Percentiles rank a stretch among this genome's conserved stretches.
Conservation (phyloP, 768 basidiomycete species). For the Mycena vulgaris region DNA sequence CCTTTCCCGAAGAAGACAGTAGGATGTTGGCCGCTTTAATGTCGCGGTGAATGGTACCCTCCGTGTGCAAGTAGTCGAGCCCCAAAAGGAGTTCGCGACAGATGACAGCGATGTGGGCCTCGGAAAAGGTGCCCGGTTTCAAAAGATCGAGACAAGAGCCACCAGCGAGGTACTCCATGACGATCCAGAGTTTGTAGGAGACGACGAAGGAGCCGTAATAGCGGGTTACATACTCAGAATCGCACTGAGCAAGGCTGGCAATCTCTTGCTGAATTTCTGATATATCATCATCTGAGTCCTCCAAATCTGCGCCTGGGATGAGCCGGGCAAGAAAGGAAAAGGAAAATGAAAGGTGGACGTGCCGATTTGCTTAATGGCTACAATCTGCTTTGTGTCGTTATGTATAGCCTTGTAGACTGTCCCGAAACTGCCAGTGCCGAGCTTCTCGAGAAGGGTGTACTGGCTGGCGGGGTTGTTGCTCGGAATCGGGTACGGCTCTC, state of each 20-base stretch:
- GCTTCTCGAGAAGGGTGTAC: constrained; percentile 93
- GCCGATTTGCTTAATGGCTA: constrained; percentile 99
- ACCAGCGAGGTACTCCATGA: constrained; percentile 99
- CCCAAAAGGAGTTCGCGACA: constrained; percentile 94
- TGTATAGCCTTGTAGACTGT: constrained; percentile 98
- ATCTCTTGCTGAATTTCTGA: constrained; percentile 99
- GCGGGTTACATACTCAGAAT: constrained; percentile 95
- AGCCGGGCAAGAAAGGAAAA: constrained; percentile 28
- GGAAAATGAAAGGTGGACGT: constrained; percentile 47
- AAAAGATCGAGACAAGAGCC: constrained; percentile 98
- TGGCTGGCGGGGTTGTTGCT: constrained; percentile 89
- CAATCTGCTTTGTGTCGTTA: constrained; percentile 93
- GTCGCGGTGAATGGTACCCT: constrained; percentile 97
- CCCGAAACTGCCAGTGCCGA: constrained; percentile 98
- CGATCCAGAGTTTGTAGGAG: constrained; percentile 97
- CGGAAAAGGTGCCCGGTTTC: constrained; percentile 91
- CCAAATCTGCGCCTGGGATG: constrained; percentile 75
- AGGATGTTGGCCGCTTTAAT: constrained; percentile 99
- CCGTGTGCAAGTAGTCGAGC: constrained; percentile 95
- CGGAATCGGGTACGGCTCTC: constrained; percentile 79
- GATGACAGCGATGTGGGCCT: constrained; percentile 95
- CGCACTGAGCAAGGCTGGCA: constrained; percentile 94
- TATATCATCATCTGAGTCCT: constrained; percentile 99
- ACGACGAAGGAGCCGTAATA: constrained; percentile 98
- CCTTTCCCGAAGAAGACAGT: constrained; percentile 90